Evolutionary conservation across 352 stramenopile genomes (phyloP).

Genomic region (Globisporangium acanthophoron): DNA sequence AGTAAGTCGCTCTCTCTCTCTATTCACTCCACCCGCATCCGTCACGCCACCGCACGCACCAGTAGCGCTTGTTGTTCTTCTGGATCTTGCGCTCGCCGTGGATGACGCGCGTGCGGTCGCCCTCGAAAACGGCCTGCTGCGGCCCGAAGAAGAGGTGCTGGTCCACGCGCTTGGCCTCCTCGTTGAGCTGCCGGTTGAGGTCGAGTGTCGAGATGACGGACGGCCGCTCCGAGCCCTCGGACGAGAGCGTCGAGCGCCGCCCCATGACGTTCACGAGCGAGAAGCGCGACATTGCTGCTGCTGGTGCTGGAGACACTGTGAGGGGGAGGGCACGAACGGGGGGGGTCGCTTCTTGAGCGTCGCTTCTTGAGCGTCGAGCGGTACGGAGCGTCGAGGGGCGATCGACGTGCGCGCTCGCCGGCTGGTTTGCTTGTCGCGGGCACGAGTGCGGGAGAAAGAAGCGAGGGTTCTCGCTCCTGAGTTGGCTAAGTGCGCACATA

Average conservation of each 20-base stretch:
- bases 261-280: conserved; percentile 66
- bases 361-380: background rate
- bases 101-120: conserved; percentile 76
- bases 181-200: conserved; percentile 68
- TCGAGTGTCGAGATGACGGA: conserved; percentile 58
- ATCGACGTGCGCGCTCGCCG: too few species aligned
- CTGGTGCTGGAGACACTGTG: background rate
- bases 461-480: too few species aligned
- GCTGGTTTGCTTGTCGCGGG: too few species aligned
- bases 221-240: conserved; percentile 52
- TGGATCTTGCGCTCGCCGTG: conserved; percentile 84
- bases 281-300: conserved; percentile 64
- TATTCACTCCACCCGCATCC: too few species aligned
- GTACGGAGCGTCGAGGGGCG: too few species aligned
- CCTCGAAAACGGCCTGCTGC: conserved; percentile 64
- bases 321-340: background rate
- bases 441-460: too few species aligned
- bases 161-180: conserved; percentile 57
- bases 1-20: background rate
- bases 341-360: too few species aligned
- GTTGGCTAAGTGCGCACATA: too few species aligned
- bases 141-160: conserved; percentile 82
- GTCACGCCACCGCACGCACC: conserved; percentile 18
- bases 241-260: conserved; percentile 41
- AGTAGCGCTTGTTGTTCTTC: conserved; percentile 78